A percentile compares a stretch with the other conserved stretches of the same genome.
Evolutionary conservation across 2,329 filamentous ascomycete genomes (phyloP).

Genomic region (Malbranchea zuffiana): DNA sequence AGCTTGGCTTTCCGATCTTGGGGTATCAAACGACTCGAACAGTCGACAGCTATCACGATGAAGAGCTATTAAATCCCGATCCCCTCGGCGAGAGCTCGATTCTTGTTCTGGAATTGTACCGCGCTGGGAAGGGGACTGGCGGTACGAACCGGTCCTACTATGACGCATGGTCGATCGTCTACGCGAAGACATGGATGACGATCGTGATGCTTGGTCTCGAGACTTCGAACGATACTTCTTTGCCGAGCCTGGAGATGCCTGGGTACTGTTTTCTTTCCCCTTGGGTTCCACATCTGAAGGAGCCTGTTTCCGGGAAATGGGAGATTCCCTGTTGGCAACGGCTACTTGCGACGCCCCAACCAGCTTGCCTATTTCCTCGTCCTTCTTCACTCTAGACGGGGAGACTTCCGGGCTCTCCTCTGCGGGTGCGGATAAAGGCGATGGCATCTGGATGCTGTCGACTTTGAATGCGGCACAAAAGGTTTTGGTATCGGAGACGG

Average conservation of each 20-base stretch:
- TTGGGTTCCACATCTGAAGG: not conserved
- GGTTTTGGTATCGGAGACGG: constrained; percentile 16
- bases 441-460: constrained; percentile 13
- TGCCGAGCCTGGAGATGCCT: constrained; percentile 16
- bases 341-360: not conserved
- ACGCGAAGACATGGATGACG: constrained; percentile 17
- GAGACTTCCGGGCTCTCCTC: constrained; percentile 11
- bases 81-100: constrained; percentile 17
- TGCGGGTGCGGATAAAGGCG: constrained; percentile 7
- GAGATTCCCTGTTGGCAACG: not conserved
- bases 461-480: constrained; percentile 18
- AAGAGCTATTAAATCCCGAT: constrained; percentile 28
- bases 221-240: constrained; percentile 26
- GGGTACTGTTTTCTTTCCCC: not conserved
- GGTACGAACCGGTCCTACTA: constrained; percentile 23
- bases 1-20: not conserved
- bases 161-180: constrained; percentile 22
- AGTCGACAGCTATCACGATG: constrained; percentile 34
- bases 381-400: constrained; percentile 8
- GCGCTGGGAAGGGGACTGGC: constrained; percentile 18
- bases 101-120: constrained; percentile 19
- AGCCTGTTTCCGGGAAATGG: not conserved
- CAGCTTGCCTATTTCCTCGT: constrained; percentile 7
- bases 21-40: constrained; percentile 22
- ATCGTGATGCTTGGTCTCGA: constrained; percentile 19